Evolutionary conservation across 495 filamentous ascomycete species (phyloP).

Genomic region (Penicillium herquei): DNA sequence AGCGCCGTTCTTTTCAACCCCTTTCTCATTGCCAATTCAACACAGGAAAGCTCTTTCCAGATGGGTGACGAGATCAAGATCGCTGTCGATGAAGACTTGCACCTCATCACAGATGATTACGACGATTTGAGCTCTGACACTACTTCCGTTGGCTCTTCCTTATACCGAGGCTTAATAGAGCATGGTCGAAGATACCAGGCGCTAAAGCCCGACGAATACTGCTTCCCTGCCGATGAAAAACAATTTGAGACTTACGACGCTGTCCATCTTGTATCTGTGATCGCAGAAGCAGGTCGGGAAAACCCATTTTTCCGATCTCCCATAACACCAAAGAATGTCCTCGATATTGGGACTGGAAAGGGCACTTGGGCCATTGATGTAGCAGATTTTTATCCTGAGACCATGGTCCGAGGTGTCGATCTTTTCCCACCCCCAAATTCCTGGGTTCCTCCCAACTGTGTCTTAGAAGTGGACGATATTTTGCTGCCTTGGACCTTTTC

Average conservation of each 20-base stretch:
- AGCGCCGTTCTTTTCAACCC: too few relatives aligned
- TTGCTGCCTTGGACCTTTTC: too few relatives aligned
- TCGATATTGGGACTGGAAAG: conserved; percentile 12
- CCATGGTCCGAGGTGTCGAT: too few relatives aligned
- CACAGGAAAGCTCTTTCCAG: too few relatives aligned
- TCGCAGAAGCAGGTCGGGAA: background rate
- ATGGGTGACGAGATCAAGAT: background rate
- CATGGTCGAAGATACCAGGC: conserved; percentile 14
- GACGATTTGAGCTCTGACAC: conserved; percentile 6
- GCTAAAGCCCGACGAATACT: conserved; percentile 4
- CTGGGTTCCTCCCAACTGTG: too few relatives aligned
- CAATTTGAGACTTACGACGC: conserved; percentile 11
- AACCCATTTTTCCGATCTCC: conserved; percentile 6
- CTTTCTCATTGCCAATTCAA: too few relatives aligned
- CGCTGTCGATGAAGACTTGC: background rate
- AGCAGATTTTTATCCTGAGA: conserved; percentile 7
- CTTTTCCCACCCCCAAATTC: too few relatives aligned
- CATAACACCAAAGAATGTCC: conserved; percentile 1
- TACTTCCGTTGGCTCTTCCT: conserved; percentile 3
- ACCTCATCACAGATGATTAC: background rate
- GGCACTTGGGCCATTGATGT: conserved; percentile 9
- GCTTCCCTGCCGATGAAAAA: conserved; percentile 8
- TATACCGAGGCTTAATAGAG: conserved; percentile 4
- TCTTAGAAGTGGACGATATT: too few relatives aligned
- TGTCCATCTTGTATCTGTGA: conserved; percentile 1